These are phyloP conservation scores for Lodderomyces beijingensis DNA, from an alignment of 1,139 yeast species.

Conservation along the genomic window DNA sequence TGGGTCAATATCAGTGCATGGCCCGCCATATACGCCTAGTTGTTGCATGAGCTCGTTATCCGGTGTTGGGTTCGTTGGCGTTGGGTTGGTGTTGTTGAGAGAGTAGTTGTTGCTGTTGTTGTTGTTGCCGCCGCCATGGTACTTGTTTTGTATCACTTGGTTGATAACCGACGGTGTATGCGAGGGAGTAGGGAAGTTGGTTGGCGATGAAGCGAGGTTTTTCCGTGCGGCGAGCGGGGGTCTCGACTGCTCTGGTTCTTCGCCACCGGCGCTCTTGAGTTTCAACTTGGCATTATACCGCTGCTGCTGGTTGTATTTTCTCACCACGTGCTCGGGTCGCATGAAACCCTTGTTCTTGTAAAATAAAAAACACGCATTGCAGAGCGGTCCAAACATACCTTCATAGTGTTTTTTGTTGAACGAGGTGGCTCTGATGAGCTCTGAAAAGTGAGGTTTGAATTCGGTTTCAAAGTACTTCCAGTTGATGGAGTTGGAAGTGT, in stretches of 20 bases:
- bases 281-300: slow-evolving; percentile 29
- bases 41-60: slow-evolving; percentile 48
- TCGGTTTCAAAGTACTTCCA: slow-evolving; percentile 49
- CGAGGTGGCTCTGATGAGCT: slow-evolving; percentile 34
- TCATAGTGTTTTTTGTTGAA: slow-evolving; percentile 41
- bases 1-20: slow-evolving; percentile 53
- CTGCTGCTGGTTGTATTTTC: slow-evolving; percentile 46
- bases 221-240: slow-evolving; percentile 5
- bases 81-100: slow-evolving; percentile 10
- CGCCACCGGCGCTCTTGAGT: slow-evolving; percentile 17
- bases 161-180: slow-evolving; percentile 44
- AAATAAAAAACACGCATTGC: slow-evolving; percentile 48
- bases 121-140: slow-evolving; percentile 6
- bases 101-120: slow-evolving; percentile 12
- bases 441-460: slow-evolving; percentile 36
- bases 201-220: slow-evolving; percentile 10
- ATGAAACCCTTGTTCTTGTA: slow-evolving; percentile 48
- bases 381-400: slow-evolving; percentile 50
- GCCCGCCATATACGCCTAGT: slow-evolving; percentile 47
- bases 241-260: slow-evolving; percentile 21
- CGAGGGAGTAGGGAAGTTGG: slow-evolving; percentile 38
- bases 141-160: slow-evolving; percentile 34
- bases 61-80: slow-evolving; percentile 20
- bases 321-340: slow-evolving; percentile 48
- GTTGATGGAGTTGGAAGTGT: slow-evolving; percentile 35